A percentile compares a stretch with the other conserved stretches of the same genome.
Evolutionary conservation across 129 eudicot species (phyloP).

Genomic region (Helichrysum umbraculigerum): DNA sequence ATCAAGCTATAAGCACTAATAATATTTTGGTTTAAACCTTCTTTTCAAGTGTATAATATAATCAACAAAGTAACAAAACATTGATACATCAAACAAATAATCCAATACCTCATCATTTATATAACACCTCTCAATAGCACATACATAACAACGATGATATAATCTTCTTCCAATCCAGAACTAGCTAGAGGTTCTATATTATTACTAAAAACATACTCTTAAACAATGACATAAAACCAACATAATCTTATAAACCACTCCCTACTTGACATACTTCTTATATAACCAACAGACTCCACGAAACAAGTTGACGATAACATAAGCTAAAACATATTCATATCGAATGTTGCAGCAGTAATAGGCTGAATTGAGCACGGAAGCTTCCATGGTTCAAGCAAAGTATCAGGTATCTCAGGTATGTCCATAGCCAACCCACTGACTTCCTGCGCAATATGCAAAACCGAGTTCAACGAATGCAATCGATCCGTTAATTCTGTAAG

Average conservation of each 20-base stretch:
- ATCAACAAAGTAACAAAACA: no score
- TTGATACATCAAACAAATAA: not conserved
- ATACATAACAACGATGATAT: not conserved
- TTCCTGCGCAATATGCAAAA: conserved; percentile 54
- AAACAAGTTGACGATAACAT: not conserved
- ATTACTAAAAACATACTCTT: not conserved
- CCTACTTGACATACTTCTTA: conserved; percentile 5
- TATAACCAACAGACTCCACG: not conserved
- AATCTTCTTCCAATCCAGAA: not conserved
- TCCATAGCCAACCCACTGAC: conserved; percentile 58
- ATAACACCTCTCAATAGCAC: not conserved
- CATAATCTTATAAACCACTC: not conserved
- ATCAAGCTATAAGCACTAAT: no score
- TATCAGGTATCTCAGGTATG: conserved; percentile 55
- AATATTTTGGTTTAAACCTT: no score
- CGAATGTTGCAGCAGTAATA: conserved; percentile 40
- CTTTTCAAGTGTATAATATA: no score
- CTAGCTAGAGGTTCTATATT: conserved; percentile 12
- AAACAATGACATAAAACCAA: not conserved
- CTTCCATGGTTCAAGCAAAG: conserved; percentile 72
- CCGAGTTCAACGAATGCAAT: conserved; percentile 52
- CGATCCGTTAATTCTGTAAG: conserved; percentile 58
- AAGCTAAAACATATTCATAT: conserved; percentile 44
- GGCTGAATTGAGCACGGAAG: conserved; percentile 61
- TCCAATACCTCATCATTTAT: not conserved